phyloP scores from a whole-genome alignment of 2,329 filamentous ascomycete genomes.

The Trichoderma asperellum region DNA sequence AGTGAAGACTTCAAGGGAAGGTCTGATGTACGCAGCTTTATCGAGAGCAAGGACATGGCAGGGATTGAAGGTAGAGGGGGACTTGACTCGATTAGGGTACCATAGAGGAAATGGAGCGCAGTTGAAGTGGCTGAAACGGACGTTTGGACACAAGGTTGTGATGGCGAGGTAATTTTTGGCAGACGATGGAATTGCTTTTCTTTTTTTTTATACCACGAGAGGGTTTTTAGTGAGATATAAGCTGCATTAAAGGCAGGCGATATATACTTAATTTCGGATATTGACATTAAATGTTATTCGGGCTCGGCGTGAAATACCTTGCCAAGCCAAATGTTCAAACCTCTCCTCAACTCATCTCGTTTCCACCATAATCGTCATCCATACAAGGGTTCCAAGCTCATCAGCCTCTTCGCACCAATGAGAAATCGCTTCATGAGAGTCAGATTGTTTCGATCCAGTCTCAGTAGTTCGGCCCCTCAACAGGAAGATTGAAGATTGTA shows the following conservation, averaged over 20 bases:
- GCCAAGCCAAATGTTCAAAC: not conserved
- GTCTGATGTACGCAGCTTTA: slow-evolving; percentile 61
- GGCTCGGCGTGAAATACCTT: not conserved
- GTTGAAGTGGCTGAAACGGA: not conserved
- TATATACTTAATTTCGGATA: not conserved
- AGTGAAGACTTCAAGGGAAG: slow-evolving; percentile 55
- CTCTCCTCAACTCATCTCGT: not conserved
- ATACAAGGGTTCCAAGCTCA: not conserved
- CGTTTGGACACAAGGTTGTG: not conserved
- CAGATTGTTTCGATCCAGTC: not conserved
- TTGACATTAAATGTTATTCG: not conserved
- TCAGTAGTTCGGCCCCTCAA: not conserved
- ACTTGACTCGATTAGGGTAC: not conserved
- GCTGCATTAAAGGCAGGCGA: not conserved
- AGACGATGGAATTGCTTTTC: not conserved
- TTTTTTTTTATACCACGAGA: no score
- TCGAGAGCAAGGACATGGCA: slow-evolving; percentile 33
- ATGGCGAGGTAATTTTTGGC: not conserved
- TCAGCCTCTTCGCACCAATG: not conserved
- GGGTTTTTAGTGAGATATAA: not conserved
- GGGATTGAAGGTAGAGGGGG: slow-evolving; percentile 31
- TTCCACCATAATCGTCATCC: not conserved
- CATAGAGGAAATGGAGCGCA: not conserved
- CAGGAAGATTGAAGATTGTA: not conserved
- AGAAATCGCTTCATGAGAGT: not conserved